Base-by-base conservation (phyloP, 2,329 filamentous ascomycete genomes). In the Colletotrichum salicis region DNA sequence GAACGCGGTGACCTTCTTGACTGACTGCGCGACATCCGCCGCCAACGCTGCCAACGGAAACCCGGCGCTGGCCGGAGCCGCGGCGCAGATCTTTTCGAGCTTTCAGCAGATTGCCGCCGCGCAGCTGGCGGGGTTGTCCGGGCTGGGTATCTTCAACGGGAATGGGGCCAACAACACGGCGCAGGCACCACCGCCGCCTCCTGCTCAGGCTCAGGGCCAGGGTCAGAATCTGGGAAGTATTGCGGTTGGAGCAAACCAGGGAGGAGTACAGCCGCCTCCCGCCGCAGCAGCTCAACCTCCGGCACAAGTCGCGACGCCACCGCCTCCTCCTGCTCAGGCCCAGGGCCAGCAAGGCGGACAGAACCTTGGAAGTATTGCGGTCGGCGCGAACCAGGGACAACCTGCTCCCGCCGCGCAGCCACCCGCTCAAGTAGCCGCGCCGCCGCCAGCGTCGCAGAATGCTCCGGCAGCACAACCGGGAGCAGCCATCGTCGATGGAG, bases 11-110 rank as follows among this genome's bases (percentile, higher is more conserved):
- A 75, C 76, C 33, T 80, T 84, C 72, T 75, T 76, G 62, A 70
- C 74, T 58, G 82, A 83, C 73, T 82, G 80, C 71, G 74, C 76
- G 11, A 77, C 78, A 59, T 80, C 76, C 45, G 73, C 73, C n/a
- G 70, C 66, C 29, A 70, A 60, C 22, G 67, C 41, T 12, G 74
- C 68, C 67, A 70, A 70, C 67, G 15, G 67, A 73, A 71, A 71
- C 29, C 54, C 55, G 5, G 69, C 59, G 19, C 69, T 71, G 7
- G 69, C 69, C 22, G 55, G 45, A 5, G 58, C 51, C 15, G 68
- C 64, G 8, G 37, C 54, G 33, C 57, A 56, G 33, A 60, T 81
- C 11, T 79, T 79, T 72, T 73, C 75, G 2, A 77, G 77, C 11
- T 78, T 79, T 54, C 73, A 79, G 60, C 76, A 80, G 70, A 76